These are phyloP conservation scores for Sclerotinia minor DNA, from an alignment of 2,329 filamentous ascomycete genomes.

Conservation along the genomic window DNA sequence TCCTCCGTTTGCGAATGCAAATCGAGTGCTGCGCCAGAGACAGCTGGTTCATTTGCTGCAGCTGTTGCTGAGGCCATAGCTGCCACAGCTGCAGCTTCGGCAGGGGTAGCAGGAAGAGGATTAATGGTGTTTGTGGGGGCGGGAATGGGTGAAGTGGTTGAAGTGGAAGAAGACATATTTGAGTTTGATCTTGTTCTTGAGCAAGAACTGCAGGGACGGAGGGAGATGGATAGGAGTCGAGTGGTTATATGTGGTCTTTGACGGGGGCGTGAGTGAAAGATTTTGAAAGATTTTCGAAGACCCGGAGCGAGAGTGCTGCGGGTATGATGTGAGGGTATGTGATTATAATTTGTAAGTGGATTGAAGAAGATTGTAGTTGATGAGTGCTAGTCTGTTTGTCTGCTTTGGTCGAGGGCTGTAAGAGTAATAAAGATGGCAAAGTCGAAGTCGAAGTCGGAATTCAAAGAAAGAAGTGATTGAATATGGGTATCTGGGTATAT, in stretches of 20 bases:
- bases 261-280: conserved; percentile 22
- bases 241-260: conserved; percentile 17
- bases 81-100: neutral
- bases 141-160: neutral
- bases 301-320: conserved; percentile 1
- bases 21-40: conserved; percentile 10
- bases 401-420: neutral
- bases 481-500: conserved; percentile 16
- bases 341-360: conserved; percentile 14
- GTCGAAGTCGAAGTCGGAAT: neutral
- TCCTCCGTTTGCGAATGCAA: conserved; percentile 11
- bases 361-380: neutral
- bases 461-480: conserved; percentile 1
- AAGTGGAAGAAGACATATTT: conserved; percentile 18
- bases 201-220: neutral
- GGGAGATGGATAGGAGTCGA: conserved; percentile 12
- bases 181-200: conserved; percentile 11
- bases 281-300: conserved; percentile 6
- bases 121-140: conserved; percentile 22
- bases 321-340: conserved; percentile 10
- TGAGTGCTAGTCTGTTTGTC: neutral
- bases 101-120: conserved; percentile 20
- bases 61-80: neutral
- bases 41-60: neutral
- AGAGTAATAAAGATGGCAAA: neutral